phyloP scores from a whole-genome alignment of 2,329 filamentous ascomycete genomes.

The Colletotrichum sp. region DNA sequence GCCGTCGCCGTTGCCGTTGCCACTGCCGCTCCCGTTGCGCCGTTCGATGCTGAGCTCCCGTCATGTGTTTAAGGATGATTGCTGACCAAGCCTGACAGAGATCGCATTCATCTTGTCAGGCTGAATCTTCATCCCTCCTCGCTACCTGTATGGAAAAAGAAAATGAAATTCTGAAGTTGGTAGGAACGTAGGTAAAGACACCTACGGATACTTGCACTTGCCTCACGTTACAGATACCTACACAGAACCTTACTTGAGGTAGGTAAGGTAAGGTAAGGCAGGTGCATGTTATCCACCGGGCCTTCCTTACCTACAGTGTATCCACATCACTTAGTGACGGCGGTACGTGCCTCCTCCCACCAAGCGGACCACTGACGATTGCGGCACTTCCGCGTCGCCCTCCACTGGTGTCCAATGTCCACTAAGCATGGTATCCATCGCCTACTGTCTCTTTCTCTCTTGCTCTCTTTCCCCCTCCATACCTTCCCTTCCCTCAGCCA shows the following conservation, averaged over 20 bases:
- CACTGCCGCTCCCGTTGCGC: neutral
- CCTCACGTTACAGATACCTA: neutral
- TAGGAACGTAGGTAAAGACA: neutral
- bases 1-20: neutral
- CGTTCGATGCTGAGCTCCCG: neutral
- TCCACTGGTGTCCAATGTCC: neutral
- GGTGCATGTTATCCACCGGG: neutral
- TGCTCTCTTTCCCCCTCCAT: neutral
- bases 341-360: neutral
- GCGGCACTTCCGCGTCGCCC: constrained; percentile 9
- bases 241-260: neutral
- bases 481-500: neutral
- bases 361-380: constrained; percentile 14
- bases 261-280: neutral
- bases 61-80: neutral
- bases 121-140: neutral
- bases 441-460: neutral
- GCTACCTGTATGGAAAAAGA: neutral
- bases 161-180: neutral
- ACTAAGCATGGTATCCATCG: neutral
- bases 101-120: neutral
- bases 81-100: constrained; percentile 12
- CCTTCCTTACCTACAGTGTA: neutral
- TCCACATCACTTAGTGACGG: neutral
- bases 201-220: neutral